A percentile compares a stretch with the other conserved stretches of the same genome.
Conservation (phyloP, 495 filamentous ascomycete species). For the Geopyxis carbonaria region DNA sequence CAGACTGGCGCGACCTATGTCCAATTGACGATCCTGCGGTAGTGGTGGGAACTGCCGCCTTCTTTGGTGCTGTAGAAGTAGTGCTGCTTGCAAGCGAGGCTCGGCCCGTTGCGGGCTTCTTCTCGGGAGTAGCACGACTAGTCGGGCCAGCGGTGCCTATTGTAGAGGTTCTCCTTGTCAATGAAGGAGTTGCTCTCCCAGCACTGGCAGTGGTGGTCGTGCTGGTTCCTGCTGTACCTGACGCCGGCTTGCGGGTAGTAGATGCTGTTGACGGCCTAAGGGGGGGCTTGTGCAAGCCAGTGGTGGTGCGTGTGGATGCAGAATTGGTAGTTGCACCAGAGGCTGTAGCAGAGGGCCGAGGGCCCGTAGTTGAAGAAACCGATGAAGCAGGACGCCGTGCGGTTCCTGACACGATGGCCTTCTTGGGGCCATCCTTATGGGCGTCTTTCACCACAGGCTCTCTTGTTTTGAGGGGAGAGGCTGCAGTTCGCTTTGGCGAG, state of each 20-base stretch:
- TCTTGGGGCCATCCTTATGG: slow-evolving; percentile 15
- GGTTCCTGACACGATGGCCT: slow-evolving; percentile 11
- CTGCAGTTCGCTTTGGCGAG: too few species aligned
- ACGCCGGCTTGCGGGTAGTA: slow-evolving; percentile 5
- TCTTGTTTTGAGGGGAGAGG: too few species aligned
- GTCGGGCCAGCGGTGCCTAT: slow-evolving; percentile 4
- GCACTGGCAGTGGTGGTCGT: not conserved
- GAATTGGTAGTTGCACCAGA: slow-evolving; percentile 5
- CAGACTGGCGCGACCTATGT: too few species aligned
- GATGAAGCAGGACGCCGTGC: slow-evolving; percentile 13
- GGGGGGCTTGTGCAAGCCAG: slow-evolving; percentile 17
- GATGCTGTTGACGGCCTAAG: slow-evolving; percentile 9
- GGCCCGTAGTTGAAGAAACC: slow-evolving; percentile 9
- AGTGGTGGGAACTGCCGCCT: slow-evolving; percentile 5
- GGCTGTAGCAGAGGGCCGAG: not conserved
- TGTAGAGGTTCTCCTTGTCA: slow-evolving; percentile 10
- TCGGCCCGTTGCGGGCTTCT: slow-evolving; percentile 8
- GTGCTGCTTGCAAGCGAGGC: slow-evolving; percentile 10
- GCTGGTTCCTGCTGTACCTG: slow-evolving; percentile 1
- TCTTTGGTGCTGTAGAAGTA: slow-evolving; percentile 10
- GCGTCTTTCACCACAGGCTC: too few species aligned
- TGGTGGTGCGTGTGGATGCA: slow-evolving; percentile 6
- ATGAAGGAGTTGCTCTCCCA: slow-evolving; percentile 3
- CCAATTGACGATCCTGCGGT: not conserved
- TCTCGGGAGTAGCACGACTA: slow-evolving; percentile 11